Evolutionary conservation across 23 red algal genomes (phyloP), one percentile per base, ranked within the genome.

Genomic region (Cyanidium caldarium): DNA sequence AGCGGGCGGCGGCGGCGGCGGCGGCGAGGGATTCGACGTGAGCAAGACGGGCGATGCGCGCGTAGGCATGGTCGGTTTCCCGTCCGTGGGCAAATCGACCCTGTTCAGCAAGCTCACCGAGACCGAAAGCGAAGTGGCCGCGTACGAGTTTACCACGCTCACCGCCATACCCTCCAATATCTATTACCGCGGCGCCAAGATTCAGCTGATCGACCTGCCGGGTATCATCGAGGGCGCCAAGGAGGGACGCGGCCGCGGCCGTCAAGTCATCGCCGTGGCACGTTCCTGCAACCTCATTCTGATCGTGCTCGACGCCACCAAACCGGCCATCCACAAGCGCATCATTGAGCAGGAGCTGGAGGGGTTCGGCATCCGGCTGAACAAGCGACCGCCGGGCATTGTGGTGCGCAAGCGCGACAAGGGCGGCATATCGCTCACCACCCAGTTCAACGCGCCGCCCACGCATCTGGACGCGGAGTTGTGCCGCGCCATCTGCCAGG

Each of bases 1-100:
- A 15, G 78, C 83, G 65, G 42, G 68, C 31, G 78, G 82, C 12
- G 81, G 83, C 30, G 75, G 78, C 66, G 42, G 72, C 40, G 92
- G 77, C 12, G 92, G 79, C 30, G 73, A 80, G 20, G 74, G 72
- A 0, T 96, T 96, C 74, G 92, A 96, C 57, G 92, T 96, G 17
- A 83, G 84, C 34, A 87, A 87, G 45, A 67, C 86, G 57, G 92
- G 92, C 20, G 83, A 96, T 65, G 92, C 92, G 1, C 80, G 92
- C 17, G 92, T 96, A 35, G 92, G 78, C 12, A 69, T 96, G 16
- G 58, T 96, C 16, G 92, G 83, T 1, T 96, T 96, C 46, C 92
- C 92, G 17, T 96, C 92, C 1, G 86, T 86, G 45, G 92, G 92
- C 23, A 96, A 96, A 74, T 88, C 83, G 35, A 96, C 92, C n/a